phyloP scores from a whole-genome alignment of 257 asterid species.

The Lithospermum erythrorhizon region DNA sequence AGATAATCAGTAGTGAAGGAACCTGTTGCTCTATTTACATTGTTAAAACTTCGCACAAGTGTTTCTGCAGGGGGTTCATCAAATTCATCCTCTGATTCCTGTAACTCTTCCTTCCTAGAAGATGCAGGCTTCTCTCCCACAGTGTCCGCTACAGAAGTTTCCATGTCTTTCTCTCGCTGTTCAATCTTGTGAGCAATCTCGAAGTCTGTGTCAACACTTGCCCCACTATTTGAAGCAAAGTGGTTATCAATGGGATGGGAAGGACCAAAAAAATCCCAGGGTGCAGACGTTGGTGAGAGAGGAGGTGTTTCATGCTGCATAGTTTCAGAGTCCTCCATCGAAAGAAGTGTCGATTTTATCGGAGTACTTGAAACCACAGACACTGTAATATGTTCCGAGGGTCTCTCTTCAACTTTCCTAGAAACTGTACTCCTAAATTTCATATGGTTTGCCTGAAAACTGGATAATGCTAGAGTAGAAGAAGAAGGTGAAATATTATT shows the following conservation, averaged over 20 bases:
- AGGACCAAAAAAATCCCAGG: slow-evolving; percentile 94
- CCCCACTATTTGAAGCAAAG: slow-evolving; percentile 35
- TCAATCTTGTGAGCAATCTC: slow-evolving; percentile 26
- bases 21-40: slow-evolving; percentile 43
- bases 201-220: slow-evolving; percentile 17
- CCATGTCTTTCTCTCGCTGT: slow-evolving; percentile 28
- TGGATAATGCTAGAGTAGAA: slow-evolving; percentile 38
- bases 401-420: slow-evolving; percentile 72
- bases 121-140: slow-evolving; percentile 38
- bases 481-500: slow-evolving; percentile 42
- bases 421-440: slow-evolving; percentile 56
- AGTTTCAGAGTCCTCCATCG: slow-evolving; percentile 37
- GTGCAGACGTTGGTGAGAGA: slow-evolving; percentile 38
- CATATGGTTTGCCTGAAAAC: slow-evolving; percentile 52
- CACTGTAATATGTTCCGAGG: slow-evolving; percentile 37
- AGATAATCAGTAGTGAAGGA: slow-evolving; percentile 25
- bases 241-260: slow-evolving; percentile 54
- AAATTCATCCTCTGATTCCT: slow-evolving; percentile 77
- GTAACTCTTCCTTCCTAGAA: slow-evolving; percentile 44
- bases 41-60: slow-evolving; percentile 76
- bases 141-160: slow-evolving; percentile 33
- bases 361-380: slow-evolving; percentile 58
- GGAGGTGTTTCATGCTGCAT: slow-evolving; percentile 35
- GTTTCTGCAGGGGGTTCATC: slow-evolving; percentile 71
- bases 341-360: slow-evolving; percentile 48